Base-by-base conservation (phyloP, 106 monocot species). In the Allium cepa region DNA sequence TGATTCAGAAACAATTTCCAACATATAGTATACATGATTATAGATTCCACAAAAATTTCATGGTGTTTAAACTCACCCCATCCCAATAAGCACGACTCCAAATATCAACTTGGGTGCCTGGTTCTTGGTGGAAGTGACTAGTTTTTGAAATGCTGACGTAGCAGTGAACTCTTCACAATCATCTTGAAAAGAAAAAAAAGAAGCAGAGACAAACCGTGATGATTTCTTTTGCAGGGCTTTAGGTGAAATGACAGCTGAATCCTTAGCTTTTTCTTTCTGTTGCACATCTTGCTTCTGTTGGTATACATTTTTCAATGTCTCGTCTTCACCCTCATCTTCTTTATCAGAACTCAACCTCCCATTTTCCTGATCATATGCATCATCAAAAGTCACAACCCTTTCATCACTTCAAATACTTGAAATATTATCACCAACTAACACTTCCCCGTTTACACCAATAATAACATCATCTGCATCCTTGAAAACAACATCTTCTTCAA, bases 181-280 rank as follows among this genome's bases (percentile, higher is more conserved):
- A 26, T 47, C 87, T 22, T 84, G 73, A 28, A 76, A 97, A 70
- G 97, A 97, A 69, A 97, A 97, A 66, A 97, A 97, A 5, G 97
- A 97, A 53, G 97, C 97, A 57, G 97, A 81, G 67, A 97, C 89
- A 71, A 97, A 97, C 11, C 92, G 83, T 51, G 97, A 97, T 60
- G 97, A 97, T 78, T 90, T 97, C 47, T 97, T 92, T 67, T 86
- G 18, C 56, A 72, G 74, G 69, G 88, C 64, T 84, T 97, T 97
- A 49, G 82, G 84, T 22, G 82, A 50, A 79, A 17, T 82, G 7
- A 68, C 26, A 71, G 81, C 51, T 46, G 85, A 58, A 65, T 87
- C 87, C 65, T 75, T 94, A 17, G 67, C 62, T 7, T 78, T 56
- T 46, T 96, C 95, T 59, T 91, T 94, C 49, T 81, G 79, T 49